Conservation (phyloP, 2,329 filamentous ascomycete genomes). For the Pseudocercospora vitis region DNA sequence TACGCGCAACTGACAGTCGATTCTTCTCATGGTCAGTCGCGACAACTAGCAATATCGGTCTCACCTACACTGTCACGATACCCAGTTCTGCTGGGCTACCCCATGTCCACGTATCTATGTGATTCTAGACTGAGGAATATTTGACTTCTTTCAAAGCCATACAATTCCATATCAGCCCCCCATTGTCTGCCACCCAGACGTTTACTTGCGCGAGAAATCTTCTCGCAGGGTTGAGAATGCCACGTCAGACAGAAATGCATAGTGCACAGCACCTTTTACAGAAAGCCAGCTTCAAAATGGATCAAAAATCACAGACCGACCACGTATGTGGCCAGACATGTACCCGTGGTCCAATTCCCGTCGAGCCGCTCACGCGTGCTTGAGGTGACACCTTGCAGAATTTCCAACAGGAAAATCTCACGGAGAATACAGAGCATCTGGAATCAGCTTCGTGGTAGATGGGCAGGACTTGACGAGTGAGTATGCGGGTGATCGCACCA, state of each 20-base stretch:
- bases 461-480: background rate
- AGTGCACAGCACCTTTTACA: background rate
- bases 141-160: conserved; percentile 11
- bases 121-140: background rate
- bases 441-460: background rate
- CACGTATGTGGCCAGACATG: background rate
- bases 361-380: background rate
- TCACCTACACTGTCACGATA: background rate
- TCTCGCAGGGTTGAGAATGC: background rate
- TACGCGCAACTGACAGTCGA: conserved; percentile 5
- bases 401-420: background rate
- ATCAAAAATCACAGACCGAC: background rate
- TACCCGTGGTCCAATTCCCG: background rate
- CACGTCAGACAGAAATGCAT: background rate
- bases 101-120: background rate
- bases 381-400: background rate
- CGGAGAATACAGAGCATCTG: background rate
- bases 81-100: background rate
- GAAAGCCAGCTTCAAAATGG: background rate
- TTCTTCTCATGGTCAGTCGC: background rate
- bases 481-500: background rate
- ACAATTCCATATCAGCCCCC: conserved; percentile 7
- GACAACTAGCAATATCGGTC: background rate
- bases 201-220: too few species aligned
- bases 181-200: too few species aligned